Conservation (phyloP, 108 stramenopile species). For the Craspedostauros australis region DNA sequence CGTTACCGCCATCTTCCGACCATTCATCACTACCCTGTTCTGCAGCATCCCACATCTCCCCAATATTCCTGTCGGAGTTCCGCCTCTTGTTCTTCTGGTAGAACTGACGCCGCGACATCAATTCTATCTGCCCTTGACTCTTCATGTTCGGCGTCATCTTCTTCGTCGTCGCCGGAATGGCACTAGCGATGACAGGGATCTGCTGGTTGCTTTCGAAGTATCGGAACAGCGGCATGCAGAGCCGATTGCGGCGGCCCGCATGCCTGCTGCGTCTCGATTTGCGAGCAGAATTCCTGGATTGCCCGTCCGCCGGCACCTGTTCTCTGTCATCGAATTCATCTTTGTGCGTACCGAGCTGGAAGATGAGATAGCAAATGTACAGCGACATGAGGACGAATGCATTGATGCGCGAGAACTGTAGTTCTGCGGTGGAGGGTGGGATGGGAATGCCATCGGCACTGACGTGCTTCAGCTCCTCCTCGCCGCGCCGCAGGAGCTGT, state of each 20-base stretch:
- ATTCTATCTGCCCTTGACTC: neutral
- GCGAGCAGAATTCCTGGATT: no score
- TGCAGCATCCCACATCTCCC: neutral
- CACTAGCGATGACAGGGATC: no score
- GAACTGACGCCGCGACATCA: no score
- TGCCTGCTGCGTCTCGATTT: no score
- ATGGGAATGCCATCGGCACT: slow-evolving; percentile 5
- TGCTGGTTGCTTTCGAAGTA: no score
- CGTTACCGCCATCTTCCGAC: neutral
- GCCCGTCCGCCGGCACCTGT: no score
- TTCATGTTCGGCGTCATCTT: neutral
- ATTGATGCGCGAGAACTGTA: slow-evolving; percentile 74
- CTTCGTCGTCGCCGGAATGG: neutral
- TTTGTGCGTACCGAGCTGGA: slow-evolving; percentile 80
- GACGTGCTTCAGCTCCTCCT: neutral
- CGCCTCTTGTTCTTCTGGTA: neutral
- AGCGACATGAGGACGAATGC: slow-evolving; percentile 77
- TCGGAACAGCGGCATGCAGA: no score
- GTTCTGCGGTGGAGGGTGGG: slow-evolving; percentile 41
- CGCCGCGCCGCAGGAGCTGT: slow-evolving; percentile 23
- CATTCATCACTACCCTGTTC: neutral
- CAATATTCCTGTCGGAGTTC: neutral
- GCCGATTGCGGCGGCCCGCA: no score
- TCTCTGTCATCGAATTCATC: slow-evolving; percentile 81
- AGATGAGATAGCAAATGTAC: slow-evolving; percentile 67